Evolutionary conservation across 495 filamentous ascomycete genomes (phyloP), one percentile per base, ranked within the genome.

Genomic region (Parmelia sp.): DNA sequence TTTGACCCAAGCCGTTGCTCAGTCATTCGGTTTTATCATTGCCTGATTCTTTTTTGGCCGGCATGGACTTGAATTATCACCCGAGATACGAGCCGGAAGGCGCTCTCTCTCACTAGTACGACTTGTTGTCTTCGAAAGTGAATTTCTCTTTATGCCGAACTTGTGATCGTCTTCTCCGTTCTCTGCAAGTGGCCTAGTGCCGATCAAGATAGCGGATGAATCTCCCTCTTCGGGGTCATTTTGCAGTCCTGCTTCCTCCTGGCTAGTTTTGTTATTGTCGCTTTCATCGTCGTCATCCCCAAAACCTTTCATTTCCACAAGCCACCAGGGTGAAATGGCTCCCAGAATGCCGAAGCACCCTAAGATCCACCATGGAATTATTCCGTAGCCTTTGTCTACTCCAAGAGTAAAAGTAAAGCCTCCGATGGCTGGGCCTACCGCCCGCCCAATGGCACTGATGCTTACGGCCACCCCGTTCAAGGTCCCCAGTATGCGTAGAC

Each of bases 391-490:
- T 17, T 76, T 73, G 68, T 86, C 82, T 0, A 91, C 82, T 1
- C 92, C 92, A 69, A 79, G 82, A 2, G 85, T 88, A 69, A 92
- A 92, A 0, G 83, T 78, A 53, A 79, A 73, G 6, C 89, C 89
- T 0, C 81, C 79, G 19, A 86, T 37, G 0, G 88, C 88, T 8
- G 93, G 93, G 0, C 93, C 93, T 17, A 80, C 70, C 1, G 90
- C 91, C 36, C 91, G 79, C 12, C 92, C 92, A 25, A 96, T 70
- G 0, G 89, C 90, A 66, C 85, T 87, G 37, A 92, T 80, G 57
- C 86, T 87, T 1, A 90, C 92, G 1, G 88, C 90, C 60, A 96
- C 84, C 0, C 93, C 93, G 71, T 97, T 97, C 58, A 97, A 76
- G 3, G 92, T 96, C 0, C 92, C 93, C 10, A 96, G 82, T 56